A percentile compares a stretch with the other conserved stretches of the same genome.
phyloP scores from a whole-genome alignment of 2,329 filamentous ascomycete genomes.

The Cladosporium sp. region DNA sequence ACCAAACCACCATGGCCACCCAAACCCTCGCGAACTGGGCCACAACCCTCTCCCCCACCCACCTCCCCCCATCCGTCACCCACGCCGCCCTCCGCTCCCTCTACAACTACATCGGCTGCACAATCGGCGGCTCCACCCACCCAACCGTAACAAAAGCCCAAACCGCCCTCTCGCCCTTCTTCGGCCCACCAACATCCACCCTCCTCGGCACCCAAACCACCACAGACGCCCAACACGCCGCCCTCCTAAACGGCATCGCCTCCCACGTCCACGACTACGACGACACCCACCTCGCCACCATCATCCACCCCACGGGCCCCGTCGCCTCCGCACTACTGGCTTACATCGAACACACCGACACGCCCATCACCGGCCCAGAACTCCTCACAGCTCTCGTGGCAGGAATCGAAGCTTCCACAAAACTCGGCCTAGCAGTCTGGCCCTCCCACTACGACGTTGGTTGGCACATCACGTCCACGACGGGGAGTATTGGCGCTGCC shows the following conservation, averaged over 20 bases:
- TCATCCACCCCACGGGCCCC: constrained; percentile 52
- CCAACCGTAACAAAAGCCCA: constrained; percentile 39
- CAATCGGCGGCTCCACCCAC: constrained; percentile 47
- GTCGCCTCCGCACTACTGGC: constrained; percentile 49
- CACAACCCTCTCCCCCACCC: constrained; percentile 34
- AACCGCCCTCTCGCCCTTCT: constrained; percentile 34
- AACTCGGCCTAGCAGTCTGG: constrained; percentile 49
- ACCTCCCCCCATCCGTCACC: constrained; percentile 39
- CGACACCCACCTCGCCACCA: constrained; percentile 52
- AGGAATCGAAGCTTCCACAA: constrained; percentile 51
- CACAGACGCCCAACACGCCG: constrained; percentile 46
- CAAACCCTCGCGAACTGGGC: constrained; percentile 46
- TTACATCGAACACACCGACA: constrained; percentile 36
- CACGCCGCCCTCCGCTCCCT: constrained; percentile 44
- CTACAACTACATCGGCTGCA: constrained; percentile 53
- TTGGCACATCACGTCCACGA: constrained; percentile 53
- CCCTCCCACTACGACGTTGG: constrained; percentile 53
- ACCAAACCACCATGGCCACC: constrained; percentile 40
- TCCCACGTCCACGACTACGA: constrained; percentile 55
- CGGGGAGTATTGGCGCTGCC: constrained; percentile 50
- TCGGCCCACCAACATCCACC: constrained; percentile 34
- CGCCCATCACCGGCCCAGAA: constrained; percentile 39
- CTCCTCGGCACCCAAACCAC: constrained; percentile 34
- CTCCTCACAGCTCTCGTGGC: constrained; percentile 49
- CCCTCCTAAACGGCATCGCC: constrained; percentile 51